Evolutionary conservation across 352 stramenopile species (phyloP).

Genomic region (Pythium volutum): DNA sequence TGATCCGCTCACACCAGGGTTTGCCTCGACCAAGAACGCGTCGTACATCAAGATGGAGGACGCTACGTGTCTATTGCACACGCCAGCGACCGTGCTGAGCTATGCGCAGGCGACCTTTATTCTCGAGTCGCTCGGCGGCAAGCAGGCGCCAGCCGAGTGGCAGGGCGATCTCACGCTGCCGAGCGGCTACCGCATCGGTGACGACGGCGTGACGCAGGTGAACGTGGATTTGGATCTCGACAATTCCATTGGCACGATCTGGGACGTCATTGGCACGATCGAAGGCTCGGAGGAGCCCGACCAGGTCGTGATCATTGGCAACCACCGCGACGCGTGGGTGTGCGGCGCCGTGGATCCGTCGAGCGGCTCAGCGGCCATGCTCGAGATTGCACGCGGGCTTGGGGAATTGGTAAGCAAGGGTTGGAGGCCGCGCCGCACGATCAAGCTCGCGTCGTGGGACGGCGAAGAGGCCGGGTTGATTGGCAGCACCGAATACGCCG

Average conservation of each 20-base stretch:
- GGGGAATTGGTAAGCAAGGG: constrained; percentile 53
- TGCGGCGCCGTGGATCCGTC: constrained; percentile 85
- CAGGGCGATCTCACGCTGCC: constrained; percentile 55
- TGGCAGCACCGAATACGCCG: constrained; percentile 77
- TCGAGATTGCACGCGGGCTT: constrained; percentile 81
- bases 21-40: constrained; percentile 25
- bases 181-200: constrained; percentile 65
- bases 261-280: constrained; percentile 86
- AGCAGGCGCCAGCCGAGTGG: constrained; percentile 45
- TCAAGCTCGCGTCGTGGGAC: constrained; percentile 44
- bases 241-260: constrained; percentile 75
- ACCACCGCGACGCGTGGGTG: constrained; percentile 91
- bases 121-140: constrained; percentile 57
- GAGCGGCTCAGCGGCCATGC: constrained; percentile 63
- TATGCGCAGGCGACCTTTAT: constrained; percentile 81
- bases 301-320: constrained; percentile 76
- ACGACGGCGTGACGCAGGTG: constrained; percentile 47
- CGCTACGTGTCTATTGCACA: constrained; percentile 50
- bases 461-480: constrained; percentile 84
- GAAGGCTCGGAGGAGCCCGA: constrained; percentile 49
- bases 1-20: constrained; percentile 48
- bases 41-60: constrained; percentile 41
- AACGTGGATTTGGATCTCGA: constrained; percentile 65
- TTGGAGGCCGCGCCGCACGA: constrained; percentile 63
- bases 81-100: constrained; percentile 62